Percentiles rank a stretch among this genome's conserved stretches.
Conservation (phyloP, 768 basidiomycete genomes). For the Postia placenta region DNA sequence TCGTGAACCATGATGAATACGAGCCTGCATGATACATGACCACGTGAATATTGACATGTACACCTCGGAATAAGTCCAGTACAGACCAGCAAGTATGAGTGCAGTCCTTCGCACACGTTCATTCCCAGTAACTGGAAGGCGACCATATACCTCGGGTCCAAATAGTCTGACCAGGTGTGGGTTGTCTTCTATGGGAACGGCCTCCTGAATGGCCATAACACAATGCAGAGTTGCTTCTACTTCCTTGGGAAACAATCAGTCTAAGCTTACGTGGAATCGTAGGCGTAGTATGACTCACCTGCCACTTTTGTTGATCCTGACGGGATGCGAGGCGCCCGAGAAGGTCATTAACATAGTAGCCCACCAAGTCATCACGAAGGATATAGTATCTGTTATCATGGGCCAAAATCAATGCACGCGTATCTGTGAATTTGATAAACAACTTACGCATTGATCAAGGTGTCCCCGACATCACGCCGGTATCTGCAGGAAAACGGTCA, state of each 20-base stretch:
- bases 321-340: constrained; percentile 42
- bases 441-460: constrained; percentile 79
- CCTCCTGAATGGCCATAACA: constrained; percentile 83
- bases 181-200: constrained; percentile 56
- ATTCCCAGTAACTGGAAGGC: constrained; percentile 58
- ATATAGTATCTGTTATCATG: constrained; percentile 74
- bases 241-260: constrained; percentile 39
- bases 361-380: constrained; percentile 77
- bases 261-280: not conserved
- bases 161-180: constrained; percentile 60
- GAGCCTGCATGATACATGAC: constrained; percentile 37
- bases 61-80: not conserved
- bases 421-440: not conserved
- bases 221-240: constrained; percentile 86
- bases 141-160: constrained; percentile 61
- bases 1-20: constrained; percentile 79
- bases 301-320: constrained; percentile 56
- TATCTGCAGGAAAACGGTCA: constrained; percentile 41
- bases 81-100: constrained; percentile 66
- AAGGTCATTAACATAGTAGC: constrained; percentile 59
- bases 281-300: constrained; percentile 42
- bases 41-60: not conserved
- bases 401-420: too few species aligned
- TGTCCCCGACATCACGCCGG: constrained; percentile 82
- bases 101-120: constrained; percentile 68